Base-by-base conservation (phyloP, 1,284 basidiomycete genomes). In the Ceratorhiza oryzae-sativae region DNA sequence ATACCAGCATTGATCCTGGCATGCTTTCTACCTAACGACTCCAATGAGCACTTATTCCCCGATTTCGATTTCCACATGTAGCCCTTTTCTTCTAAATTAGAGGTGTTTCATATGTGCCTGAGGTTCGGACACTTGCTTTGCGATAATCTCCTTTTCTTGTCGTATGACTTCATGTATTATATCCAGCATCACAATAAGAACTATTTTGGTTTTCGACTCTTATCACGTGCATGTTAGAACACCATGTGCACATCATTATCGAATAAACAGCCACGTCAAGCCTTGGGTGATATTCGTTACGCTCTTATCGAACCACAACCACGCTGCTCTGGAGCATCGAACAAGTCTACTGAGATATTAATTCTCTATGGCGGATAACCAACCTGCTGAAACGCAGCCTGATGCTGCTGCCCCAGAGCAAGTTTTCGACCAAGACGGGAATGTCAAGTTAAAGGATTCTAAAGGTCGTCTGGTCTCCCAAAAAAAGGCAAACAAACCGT, bases 401-500 rank as follows among this genome's bases (percentile, higher is more conserved):
- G 63, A 41, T 23, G 30, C 49, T 34, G 65, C 42, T 39, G 63
- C 30, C 18, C 55, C 56, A 6, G 68, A 71, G 32, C 68, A 71
- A 20, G 41, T 71, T 18, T 71, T 71, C 39, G 68, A 71, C 56
- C 41, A 60, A 46, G 68, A 71, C 34, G 68, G 68, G 41, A 71
- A 71, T 39, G 73, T 72, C 4, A 75, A 72, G 55, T 41, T 75
- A 51, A 71, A 53, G 51, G 77, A 76, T 56, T 73, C 77, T 12
- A 46, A 86, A 1, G 83, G 83, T 73, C 84, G 89, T 76, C 85
- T 87, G 85, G 91, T 94, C 49, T 86, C 88, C 42, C 87, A 86
- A 74, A 94, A 93, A 81, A 80, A 86, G 70, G 90, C 92, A 41
- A 94, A 94, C 81, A 83, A 85, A 74, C 93, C 92, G 23, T 94